Evolutionary conservation across 2,329 filamentous ascomycete genomes (phyloP).

Genomic region (Epicoccum sorghinum): DNA sequence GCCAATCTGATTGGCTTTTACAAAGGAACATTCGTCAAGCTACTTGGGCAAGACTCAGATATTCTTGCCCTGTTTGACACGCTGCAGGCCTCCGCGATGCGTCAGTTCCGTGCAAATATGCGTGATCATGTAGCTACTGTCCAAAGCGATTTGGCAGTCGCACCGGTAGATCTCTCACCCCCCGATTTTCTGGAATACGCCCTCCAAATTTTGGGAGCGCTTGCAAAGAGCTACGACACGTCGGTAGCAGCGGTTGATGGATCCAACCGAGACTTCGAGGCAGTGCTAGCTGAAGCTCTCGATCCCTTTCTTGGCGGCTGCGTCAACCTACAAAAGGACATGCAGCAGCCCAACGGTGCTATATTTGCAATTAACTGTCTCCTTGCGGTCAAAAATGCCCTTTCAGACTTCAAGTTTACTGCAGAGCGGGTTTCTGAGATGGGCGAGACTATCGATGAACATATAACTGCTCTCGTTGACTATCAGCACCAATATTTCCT

Average conservation of each 20-base stretch:
- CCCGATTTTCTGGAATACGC: slow-evolving; percentile 83
- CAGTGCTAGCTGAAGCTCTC: slow-evolving; percentile 77
- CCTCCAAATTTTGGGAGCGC: slow-evolving; percentile 74
- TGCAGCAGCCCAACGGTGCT: slow-evolving; percentile 65
- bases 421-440: slow-evolving; percentile 62
- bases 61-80: slow-evolving; percentile 71
- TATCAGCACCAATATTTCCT: slow-evolving; percentile 77
- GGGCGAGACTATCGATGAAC: slow-evolving; percentile 60
- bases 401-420: slow-evolving; percentile 70
- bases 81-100: slow-evolving; percentile 77
- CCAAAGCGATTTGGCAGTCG: slow-evolving; percentile 72
- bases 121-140: slow-evolving; percentile 78
- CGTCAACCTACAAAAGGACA: slow-evolving; percentile 67
- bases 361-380: slow-evolving; percentile 79
- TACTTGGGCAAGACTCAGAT: slow-evolving; percentile 72
- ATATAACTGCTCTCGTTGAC: slow-evolving; percentile 64
- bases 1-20: slow-evolving; percentile 92
- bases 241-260: slow-evolving; percentile 67
- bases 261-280: slow-evolving; percentile 72
- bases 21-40: slow-evolving; percentile 78
- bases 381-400: slow-evolving; percentile 61
- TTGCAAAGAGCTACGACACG: slow-evolving; percentile 87
- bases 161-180: slow-evolving; percentile 74
- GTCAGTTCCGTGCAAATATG: slow-evolving; percentile 81
- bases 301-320: slow-evolving; percentile 85